phyloP scores from a whole-genome alignment of 2,329 filamentous ascomycete species.

The Colletotrichum godetiae region DNA sequence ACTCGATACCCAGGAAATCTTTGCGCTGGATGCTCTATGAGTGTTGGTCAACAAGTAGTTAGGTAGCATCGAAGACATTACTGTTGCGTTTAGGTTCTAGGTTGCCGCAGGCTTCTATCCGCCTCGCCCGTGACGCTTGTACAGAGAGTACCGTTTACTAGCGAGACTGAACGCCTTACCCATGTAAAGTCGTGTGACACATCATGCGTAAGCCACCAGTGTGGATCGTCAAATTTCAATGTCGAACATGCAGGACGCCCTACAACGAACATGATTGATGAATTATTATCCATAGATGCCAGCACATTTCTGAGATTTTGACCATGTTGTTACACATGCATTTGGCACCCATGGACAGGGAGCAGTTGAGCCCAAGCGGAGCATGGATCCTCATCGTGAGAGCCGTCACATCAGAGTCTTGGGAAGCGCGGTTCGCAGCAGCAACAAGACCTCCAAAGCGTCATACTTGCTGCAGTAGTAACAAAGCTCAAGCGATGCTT shows the following conservation, averaged over 20 bases:
- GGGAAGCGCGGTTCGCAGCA: not conserved
- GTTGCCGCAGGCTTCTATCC: not conserved
- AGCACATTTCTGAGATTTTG: not conserved
- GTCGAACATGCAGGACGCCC: not conserved
- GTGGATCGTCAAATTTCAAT: not conserved
- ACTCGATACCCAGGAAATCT: not conserved
- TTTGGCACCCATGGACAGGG: not conserved
- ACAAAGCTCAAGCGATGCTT: not conserved
- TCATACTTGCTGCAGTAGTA: not conserved
- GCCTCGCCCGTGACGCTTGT: not conserved
- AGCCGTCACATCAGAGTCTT: too few relatives aligned
- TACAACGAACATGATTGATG: not conserved
- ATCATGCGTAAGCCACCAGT: not conserved
- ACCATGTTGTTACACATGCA: not conserved
- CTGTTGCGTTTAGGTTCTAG: not conserved
- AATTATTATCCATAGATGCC: not conserved
- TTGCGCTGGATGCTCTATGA: not conserved
- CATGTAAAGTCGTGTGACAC: not conserved
- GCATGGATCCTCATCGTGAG: not conserved
- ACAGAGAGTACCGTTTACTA: not conserved
- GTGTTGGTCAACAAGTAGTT: too few relatives aligned
- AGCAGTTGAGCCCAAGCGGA: not conserved
- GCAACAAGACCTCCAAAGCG: not conserved
- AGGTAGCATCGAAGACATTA: not conserved
- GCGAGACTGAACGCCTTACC: not conserved